Conservation (phyloP, 78 protist species). For the Pelomyxa schiedti region DNA sequence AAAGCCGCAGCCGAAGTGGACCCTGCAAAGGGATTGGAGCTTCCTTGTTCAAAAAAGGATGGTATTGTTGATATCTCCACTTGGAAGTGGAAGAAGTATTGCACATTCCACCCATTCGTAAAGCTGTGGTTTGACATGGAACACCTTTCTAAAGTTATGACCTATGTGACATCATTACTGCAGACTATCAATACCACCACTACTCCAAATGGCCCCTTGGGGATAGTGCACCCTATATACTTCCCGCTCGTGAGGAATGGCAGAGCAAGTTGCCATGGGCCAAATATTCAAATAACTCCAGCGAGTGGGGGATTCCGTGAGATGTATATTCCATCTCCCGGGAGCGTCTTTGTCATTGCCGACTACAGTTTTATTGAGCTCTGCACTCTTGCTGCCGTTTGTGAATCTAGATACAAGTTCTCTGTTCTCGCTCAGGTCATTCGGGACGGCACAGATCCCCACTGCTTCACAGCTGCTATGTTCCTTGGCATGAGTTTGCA, state of each 20-base stretch:
- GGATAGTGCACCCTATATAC: background rate
- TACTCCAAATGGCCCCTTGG: no score
- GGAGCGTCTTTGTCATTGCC: background rate
- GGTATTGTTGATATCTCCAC: background rate
- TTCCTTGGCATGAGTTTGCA: background rate
- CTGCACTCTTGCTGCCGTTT: conserved; percentile 6
- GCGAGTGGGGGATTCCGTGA: background rate
- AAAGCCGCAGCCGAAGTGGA: background rate
- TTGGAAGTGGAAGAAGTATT: background rate
- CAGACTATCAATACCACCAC: no score
- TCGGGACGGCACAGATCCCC: background rate
- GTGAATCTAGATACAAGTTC: background rate
- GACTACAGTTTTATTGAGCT: conserved; percentile 2
- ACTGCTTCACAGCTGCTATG: conserved; percentile 3
- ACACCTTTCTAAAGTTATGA: no score
- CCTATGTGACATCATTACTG: no score
- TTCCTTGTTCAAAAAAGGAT: background rate
- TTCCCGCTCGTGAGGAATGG: background rate
- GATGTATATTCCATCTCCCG: background rate
- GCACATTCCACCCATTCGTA: background rate
- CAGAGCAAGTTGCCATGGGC: background rate
- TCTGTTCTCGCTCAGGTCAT: conserved; percentile 3
- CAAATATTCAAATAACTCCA: background rate
- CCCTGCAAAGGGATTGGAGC: background rate
- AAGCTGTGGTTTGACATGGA: background rate